Base-by-base conservation (phyloP, 306 rosid species). In the Vigna unguiculata region DNA sequence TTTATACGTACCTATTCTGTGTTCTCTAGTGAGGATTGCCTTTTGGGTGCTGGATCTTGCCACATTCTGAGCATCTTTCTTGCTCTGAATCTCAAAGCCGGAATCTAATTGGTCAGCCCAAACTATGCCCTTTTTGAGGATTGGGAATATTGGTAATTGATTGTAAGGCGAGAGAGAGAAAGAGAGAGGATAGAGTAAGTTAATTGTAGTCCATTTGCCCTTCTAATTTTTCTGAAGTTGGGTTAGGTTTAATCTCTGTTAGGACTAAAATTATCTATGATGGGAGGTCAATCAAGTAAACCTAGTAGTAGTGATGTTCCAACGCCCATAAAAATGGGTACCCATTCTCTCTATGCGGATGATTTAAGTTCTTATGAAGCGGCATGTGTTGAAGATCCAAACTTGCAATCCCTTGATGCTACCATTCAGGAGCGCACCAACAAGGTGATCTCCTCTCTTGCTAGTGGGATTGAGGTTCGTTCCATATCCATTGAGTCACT, bases 311-410 rank as follows among this genome's bases (percentile, higher is more conserved):
- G 22, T 55, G 72, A 80, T 68, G 84, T 77, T 30, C 64, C 86
- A 49, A 64, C 87, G 10, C 78, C 85, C 10, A 49, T 84, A 58
- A 85, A 83, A 76, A 84, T 75, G 73, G 86, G 83, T 46, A 36
- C 51, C 8, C 78, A 85, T 78, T 83, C 88, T 24, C 85, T 67
- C 62, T 88, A 83, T 49, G 72, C 81, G 0, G 71, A 88, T 41
- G 91, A 87, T 81, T 86, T 95, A 53, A 89, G 80, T 71, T 88
- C 96, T n/a, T 95, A 95, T 24, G 98, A 92, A 76, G 83, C 86
- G 45, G 97, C 92, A 13, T 90, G 97, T 69, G 66, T 40, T 80
- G 69, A 57, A 2, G 97, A 95, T 67, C 87, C 90, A 0, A 86
- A 80, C 84, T 84, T 95, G 58, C 90, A 83, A 62, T 75, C 92